A percentile compares a stretch with the other conserved stretches of the same genome.
Evolutionary conservation across 2,329 filamentous ascomycete genomes (phyloP).

Genomic region (Fusarium camptoceras): DNA sequence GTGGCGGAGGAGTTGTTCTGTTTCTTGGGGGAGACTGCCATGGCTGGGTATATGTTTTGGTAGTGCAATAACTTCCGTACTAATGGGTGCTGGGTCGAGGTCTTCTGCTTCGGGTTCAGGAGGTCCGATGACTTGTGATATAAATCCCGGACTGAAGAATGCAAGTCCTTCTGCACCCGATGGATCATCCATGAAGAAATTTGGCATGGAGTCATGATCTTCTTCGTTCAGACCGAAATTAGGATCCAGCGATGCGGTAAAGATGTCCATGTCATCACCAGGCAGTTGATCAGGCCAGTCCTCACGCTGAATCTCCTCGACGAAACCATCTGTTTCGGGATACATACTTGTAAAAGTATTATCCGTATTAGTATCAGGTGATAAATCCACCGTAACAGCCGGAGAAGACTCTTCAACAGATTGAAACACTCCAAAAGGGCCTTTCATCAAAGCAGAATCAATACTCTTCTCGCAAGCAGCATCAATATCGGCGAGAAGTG

Average conservation of each 20-base stretch:
- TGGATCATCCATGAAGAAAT: slow-evolving; percentile 37
- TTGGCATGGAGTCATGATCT: slow-evolving; percentile 25
- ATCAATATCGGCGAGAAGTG: slow-evolving; percentile 44
- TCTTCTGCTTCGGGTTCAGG: not conserved
- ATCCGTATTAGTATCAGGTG: slow-evolving; percentile 20
- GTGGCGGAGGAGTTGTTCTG: slow-evolving; percentile 46
- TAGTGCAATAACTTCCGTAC: slow-evolving; percentile 1
- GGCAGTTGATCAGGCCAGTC: slow-evolving; percentile 41
- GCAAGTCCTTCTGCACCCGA: slow-evolving; percentile 40
- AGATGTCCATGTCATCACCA: slow-evolving; percentile 37
- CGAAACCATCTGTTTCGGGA: slow-evolving; percentile 32
- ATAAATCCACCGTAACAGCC: slow-evolving; percentile 1
- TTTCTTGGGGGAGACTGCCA: slow-evolving; percentile 33
- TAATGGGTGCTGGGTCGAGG: not conserved
- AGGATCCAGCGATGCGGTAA: slow-evolving; percentile 32
- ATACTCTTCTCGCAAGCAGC: slow-evolving; percentile 36
- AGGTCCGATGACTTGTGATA: slow-evolving; percentile 38
- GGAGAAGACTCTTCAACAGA: not conserved
- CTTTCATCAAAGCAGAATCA: slow-evolving; percentile 21
- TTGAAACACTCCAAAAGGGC: slow-evolving; percentile 42
- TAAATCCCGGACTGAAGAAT: slow-evolving; percentile 40
- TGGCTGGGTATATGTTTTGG: not conserved
- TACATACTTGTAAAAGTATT: slow-evolving; percentile 28
- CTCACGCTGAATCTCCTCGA: slow-evolving; percentile 38
- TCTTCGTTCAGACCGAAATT: slow-evolving; percentile 18